A percentile compares a stretch with the other conserved stretches of the same genome.
These are phyloP conservation scores for Guadua angustifolia DNA, from an alignment of 176 grass and related monocot genomes.

Conservation along the genomic window DNA sequence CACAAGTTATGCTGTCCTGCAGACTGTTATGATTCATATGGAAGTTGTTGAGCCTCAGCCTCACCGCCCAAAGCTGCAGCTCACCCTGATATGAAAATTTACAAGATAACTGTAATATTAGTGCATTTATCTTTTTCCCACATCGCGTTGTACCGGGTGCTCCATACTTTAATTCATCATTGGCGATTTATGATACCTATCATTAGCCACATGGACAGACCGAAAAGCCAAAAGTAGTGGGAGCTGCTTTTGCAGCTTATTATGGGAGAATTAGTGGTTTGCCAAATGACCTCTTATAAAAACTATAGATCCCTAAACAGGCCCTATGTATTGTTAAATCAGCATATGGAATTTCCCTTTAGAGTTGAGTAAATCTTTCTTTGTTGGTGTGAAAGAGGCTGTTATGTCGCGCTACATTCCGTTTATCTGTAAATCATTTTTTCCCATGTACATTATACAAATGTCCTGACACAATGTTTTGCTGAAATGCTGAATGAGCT, in stretches of 20 bases:
- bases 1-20: constrained; percentile 64
- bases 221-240: too few species aligned
- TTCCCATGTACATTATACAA: neutral
- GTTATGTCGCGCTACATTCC: neutral
- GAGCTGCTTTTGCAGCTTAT: too few species aligned
- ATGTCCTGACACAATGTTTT: neutral
- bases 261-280: too few species aligned
- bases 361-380: neutral
- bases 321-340: neutral
- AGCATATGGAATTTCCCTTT: constrained; percentile 1
- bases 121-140: neutral
- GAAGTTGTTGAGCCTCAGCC: constrained; percentile 96
- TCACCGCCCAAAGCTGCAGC: constrained; percentile 92
- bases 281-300: too few species aligned
- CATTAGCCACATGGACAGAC: constrained; percentile 9
- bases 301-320: too few species aligned
- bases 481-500: neutral
- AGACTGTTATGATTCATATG: constrained; percentile 90
- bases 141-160: neutral
- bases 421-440: neutral
- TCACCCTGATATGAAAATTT: constrained; percentile 73
- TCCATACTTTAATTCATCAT: constrained; percentile 21
- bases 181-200: constrained; percentile 15
- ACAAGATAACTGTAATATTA: constrained; percentile 33
- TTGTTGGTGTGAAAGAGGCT: neutral